Conservation (phyloP, 2,329 filamentous ascomycete genomes). For the Cordyceps cateniannulata region DNA sequence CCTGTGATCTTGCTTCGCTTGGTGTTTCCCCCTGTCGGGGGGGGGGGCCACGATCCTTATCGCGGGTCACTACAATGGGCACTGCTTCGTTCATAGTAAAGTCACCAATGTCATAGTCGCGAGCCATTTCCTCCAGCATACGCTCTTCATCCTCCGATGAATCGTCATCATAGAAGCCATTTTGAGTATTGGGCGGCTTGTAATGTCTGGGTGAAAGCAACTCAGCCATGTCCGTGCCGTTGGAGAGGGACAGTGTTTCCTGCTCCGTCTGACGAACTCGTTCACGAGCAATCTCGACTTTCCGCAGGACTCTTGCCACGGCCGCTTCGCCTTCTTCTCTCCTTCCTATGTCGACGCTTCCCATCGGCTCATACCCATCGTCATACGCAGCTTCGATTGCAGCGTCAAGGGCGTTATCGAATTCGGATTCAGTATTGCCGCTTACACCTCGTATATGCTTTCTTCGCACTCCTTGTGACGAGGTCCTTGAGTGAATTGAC, state of each 20-base stretch:
- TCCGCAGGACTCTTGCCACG: conserved; percentile 52
- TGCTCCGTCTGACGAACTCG: conserved; percentile 66
- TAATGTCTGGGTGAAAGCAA: conserved; percentile 7
- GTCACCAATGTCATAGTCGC: conserved; percentile 74
- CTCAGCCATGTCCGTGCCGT: conserved; percentile 13
- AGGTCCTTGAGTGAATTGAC: conserved; percentile 74
- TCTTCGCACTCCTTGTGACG: conserved; percentile 59
- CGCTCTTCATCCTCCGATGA: conserved; percentile 68
- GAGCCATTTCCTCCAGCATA: conserved; percentile 81
- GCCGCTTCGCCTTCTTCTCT: conserved; percentile 37
- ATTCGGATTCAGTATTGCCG: conserved; percentile 76
- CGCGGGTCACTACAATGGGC: conserved; percentile 39
- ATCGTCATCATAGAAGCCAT: conserved; percentile 57
- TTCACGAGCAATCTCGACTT: conserved; percentile 70
- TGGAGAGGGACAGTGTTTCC: conserved; percentile 41
- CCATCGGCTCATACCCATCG: conserved; percentile 75
- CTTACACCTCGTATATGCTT: conserved; percentile 65
- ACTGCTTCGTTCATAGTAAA: conserved; percentile 56
- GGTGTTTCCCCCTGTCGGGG: conserved; percentile 49
- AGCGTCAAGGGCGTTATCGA: conserved; percentile 88
- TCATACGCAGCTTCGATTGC: conserved; percentile 96
- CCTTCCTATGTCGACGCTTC: conserved; percentile 36
- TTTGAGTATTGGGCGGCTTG: conserved; percentile 24
- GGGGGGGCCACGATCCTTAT: conserved; percentile 43
- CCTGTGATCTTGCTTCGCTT: conserved; percentile 41